phyloP scores from a whole-genome alignment of 2,329 filamentous ascomycete genomes.

The Teratosphaeria epicoccoides region DNA sequence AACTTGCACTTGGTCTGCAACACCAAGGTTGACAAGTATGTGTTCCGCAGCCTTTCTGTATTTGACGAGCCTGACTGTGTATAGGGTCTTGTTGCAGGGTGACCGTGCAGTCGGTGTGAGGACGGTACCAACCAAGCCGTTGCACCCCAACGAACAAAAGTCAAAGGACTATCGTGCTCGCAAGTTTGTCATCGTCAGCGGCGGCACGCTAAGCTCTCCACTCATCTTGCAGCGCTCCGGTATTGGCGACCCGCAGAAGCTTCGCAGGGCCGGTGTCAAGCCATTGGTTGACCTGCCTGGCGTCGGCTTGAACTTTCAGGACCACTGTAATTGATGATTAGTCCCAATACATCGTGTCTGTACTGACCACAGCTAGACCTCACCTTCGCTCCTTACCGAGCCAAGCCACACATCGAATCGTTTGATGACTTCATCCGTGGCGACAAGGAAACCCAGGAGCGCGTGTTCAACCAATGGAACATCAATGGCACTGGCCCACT shows the following conservation, averaged over 20 bases:
- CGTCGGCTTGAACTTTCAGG: slow-evolving; percentile 67
- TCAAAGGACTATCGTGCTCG: slow-evolving; percentile 54
- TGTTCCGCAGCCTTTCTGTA: not conserved
- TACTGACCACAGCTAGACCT: slow-evolving; percentile 39
- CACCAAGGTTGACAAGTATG: slow-evolving; percentile 61
- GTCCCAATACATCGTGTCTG: not conserved
- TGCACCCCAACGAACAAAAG: slow-evolving; percentile 43
- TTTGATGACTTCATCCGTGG: slow-evolving; percentile 74
- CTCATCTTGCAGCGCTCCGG: slow-evolving; percentile 66
- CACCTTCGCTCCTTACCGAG: slow-evolving; percentile 59
- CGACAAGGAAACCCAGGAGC: slow-evolving; percentile 61
- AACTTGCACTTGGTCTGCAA: slow-evolving; percentile 65
- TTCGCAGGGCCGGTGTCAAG: slow-evolving; percentile 56
- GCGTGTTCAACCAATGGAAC: slow-evolving; percentile 52
- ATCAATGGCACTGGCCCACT: slow-evolving; percentile 67
- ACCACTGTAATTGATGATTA: slow-evolving; percentile 40
- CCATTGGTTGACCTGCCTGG: slow-evolving; percentile 60
- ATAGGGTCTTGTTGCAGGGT: slow-evolving; percentile 54
- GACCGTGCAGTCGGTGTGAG: slow-evolving; percentile 61
- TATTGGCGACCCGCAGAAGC: slow-evolving; percentile 60
- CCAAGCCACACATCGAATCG: slow-evolving; percentile 63
- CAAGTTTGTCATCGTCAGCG: slow-evolving; percentile 64
- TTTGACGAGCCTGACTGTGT: not conserved
- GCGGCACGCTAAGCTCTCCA: slow-evolving; percentile 63
- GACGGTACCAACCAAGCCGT: slow-evolving; percentile 60